Percentiles rank a stretch among this genome's conserved stretches.
Conservation (phyloP, 2,329 filamentous ascomycete species). For the Microthyrium microscopicum region DNA sequence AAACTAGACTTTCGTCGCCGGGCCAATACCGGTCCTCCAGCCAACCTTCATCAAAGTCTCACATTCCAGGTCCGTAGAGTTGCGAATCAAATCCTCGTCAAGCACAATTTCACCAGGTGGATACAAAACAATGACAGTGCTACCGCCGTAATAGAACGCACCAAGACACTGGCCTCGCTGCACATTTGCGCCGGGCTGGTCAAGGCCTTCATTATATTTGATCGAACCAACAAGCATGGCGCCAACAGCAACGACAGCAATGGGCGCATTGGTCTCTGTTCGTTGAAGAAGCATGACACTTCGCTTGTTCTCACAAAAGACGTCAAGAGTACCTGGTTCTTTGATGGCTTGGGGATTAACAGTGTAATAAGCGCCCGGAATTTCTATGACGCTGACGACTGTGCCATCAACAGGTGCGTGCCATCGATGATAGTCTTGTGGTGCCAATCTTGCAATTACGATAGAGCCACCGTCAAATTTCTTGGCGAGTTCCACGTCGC, state of each 20-base stretch:
- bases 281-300: constrained; percentile 23
- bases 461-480: constrained; percentile 21
- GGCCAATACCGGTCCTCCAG: constrained; percentile 15
- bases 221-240: constrained; percentile 29
- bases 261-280: constrained; percentile 12
- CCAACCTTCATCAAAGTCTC: constrained; percentile 26
- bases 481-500: constrained; percentile 14
- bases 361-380: constrained; percentile 25
- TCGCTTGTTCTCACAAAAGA: constrained; percentile 27
- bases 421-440: constrained; percentile 27
- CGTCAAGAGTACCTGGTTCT: constrained; percentile 23
- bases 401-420: constrained; percentile 20
- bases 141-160: constrained; percentile 26
- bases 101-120: constrained; percentile 19
- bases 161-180: constrained; percentile 24
- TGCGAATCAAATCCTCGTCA: constrained; percentile 23
- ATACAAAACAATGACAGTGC: constrained; percentile 25
- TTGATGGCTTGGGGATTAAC: constrained; percentile 28
- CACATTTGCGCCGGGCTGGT: constrained; percentile 16
- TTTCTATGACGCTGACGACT: constrained; percentile 19
- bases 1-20: no score
- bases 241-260: constrained; percentile 25
- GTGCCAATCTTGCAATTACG: constrained; percentile 24
- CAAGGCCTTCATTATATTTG: constrained; percentile 22
- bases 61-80: constrained; percentile 20